These are phyloP conservation scores for Pythium periplocum DNA, from an alignment of 352 stramenopile species.

Conservation along the genomic window DNA sequence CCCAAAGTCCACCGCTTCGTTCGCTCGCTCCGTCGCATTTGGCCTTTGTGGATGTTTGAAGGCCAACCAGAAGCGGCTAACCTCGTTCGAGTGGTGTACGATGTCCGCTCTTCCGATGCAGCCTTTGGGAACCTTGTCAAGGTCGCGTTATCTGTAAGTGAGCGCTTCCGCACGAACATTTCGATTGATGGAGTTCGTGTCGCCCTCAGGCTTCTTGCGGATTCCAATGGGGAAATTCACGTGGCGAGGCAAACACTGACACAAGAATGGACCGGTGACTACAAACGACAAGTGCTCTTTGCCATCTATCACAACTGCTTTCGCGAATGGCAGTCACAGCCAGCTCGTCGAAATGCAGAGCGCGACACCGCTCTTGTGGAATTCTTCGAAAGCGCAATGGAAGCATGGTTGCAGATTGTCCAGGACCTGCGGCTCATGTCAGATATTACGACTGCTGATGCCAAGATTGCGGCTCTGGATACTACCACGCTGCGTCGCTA, in stretches of 20 bases:
- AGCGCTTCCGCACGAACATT: constrained; percentile 44
- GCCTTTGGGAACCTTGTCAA: constrained; percentile 62
- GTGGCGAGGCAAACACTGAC: constrained; percentile 22
- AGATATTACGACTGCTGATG: neutral
- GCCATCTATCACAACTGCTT: constrained; percentile 46
- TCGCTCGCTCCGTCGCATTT: constrained; percentile 42
- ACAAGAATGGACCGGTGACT: constrained; percentile 32
- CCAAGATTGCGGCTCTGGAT: constrained; percentile 10
- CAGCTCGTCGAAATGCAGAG: constrained; percentile 13
- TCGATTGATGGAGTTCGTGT: constrained; percentile 37
- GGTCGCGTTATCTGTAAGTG: constrained; percentile 30
- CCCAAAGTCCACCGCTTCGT: constrained; percentile 61
- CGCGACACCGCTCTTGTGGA: constrained; percentile 31
- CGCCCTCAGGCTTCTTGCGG: constrained; percentile 29
- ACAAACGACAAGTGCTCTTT: constrained; percentile 40
- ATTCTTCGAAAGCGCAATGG: constrained; percentile 62
- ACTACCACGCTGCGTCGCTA: constrained; percentile 37
- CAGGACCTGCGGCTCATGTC: constrained; percentile 40
- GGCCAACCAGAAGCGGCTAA: constrained; percentile 45
- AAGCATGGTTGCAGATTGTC: constrained; percentile 53
- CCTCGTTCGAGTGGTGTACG: constrained; percentile 65
- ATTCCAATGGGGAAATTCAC: constrained; percentile 25
- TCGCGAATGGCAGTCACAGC: constrained; percentile 19
- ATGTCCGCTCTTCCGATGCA: constrained; percentile 49
- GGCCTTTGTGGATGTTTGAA: constrained; percentile 77